Conservation (phyloP, 495 filamentous ascomycete genomes). For the Aspergillus indologenus region DNA sequence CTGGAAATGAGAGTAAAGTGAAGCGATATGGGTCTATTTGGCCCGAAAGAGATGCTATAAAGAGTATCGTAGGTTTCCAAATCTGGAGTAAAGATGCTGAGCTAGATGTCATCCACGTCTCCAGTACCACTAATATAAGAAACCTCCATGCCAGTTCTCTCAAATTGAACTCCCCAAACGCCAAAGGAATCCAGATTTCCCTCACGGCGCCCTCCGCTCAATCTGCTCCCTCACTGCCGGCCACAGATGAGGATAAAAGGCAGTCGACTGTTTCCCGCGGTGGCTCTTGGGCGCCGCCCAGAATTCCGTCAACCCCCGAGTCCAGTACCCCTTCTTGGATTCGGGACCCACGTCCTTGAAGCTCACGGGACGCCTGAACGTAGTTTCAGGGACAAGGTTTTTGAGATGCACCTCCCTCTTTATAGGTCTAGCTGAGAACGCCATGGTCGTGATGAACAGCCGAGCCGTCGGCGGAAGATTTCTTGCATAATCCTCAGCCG, state of each 20-base stretch:
- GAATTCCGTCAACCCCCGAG: slow-evolving; percentile 31
- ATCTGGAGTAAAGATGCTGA: no score
- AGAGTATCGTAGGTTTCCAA: no score
- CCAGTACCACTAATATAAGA: not conserved
- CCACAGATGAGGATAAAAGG: slow-evolving; percentile 46
- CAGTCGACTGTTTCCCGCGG: slow-evolving; percentile 31
- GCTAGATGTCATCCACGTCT: no score
- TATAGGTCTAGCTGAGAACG: slow-evolving; percentile 47
- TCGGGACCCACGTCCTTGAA: slow-evolving; percentile 37
- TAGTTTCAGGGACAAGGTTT: slow-evolving; percentile 34
- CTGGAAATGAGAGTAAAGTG: not conserved
- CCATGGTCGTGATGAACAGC: slow-evolving; percentile 70
- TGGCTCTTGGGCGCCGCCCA: slow-evolving; percentile 34
- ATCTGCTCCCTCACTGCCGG: slow-evolving; percentile 28
- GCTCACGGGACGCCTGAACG: slow-evolving; percentile 34
- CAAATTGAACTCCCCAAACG: not conserved
- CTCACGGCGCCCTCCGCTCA: slow-evolving; percentile 10
- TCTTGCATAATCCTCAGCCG: slow-evolving; percentile 60
- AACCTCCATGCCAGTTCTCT: not conserved
- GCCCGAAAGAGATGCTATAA: no score
- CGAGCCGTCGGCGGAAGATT: slow-evolving; percentile 59
- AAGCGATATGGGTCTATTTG: no score
- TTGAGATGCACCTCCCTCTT: slow-evolving; percentile 38
- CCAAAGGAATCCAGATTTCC: not conserved
- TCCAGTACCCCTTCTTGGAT: slow-evolving; percentile 34